Evolutionary conservation across 2,329 filamentous ascomycete species (phyloP), one percentile per base, ranked within the genome.

Genomic region (Sclerotinia minor): DNA sequence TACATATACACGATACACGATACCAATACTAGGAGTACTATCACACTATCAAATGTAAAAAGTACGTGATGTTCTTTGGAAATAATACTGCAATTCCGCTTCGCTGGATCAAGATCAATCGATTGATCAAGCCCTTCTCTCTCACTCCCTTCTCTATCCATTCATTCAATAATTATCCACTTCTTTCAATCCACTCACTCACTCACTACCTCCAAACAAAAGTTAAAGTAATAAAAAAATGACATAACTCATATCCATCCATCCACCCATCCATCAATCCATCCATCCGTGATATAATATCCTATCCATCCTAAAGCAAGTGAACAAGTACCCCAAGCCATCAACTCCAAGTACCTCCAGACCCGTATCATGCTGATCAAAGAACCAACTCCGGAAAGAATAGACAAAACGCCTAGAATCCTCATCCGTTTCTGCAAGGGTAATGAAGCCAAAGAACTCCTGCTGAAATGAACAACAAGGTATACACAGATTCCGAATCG

Each of bases 271-370:
- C 58, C 58, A 24, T 61, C 32, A 5, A 35, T 19, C 52, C 17
- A 55, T 57, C 32, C 58, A 50, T 50, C 58, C 58, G 9, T 61
- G 45, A 61, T 61, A 61, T 61, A 49, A 49, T 61, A 50, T 61
- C 58, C 58, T 50, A 50, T 49, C 58, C 58, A 49, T 38, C 58
- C 58, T 44, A 49, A 32, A 45, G 26, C 26, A 45, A 60, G 11
- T n/a, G 32, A 44, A 15, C 11, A 49, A 47, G 15, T n/a, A 59
- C 58, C 44, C 29, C 26, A 35, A 49, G 19, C 26, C 58, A 49
- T 44, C 26, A 60, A 60, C 58, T 47, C 58, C 58, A 45, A 60
- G 52, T 60, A 29, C 29, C n/a, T n/a, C n/a, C n/a, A n/a, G n/a
- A n/a, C n/a, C 24, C 13, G 32, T 38, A 35, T 61, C 58, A 26